phyloP scores from a whole-genome alignment of 2,329 filamentous ascomycete species.

The Sarocladium kiliense region DNA sequence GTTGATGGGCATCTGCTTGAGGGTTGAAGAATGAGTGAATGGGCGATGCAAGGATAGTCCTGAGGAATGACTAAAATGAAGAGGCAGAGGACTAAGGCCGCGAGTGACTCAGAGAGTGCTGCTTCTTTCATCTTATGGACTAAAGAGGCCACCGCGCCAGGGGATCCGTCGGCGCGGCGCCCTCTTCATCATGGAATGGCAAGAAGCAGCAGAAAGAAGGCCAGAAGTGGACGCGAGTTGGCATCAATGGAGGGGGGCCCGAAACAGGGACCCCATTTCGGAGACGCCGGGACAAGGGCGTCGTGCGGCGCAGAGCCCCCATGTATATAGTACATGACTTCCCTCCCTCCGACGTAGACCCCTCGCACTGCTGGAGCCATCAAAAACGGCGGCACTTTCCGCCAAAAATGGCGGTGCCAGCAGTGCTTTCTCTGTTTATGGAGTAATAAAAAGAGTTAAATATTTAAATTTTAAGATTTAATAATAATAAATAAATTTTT shows the following conservation, averaged over 20 bases:
- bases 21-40: neutral
- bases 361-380: conserved; percentile 1
- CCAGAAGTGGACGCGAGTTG: conserved; percentile 1
- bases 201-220: conserved; percentile 1
- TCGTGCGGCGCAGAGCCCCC: neutral
- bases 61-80: conserved; percentile 1
- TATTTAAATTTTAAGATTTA: conserved; percentile 7
- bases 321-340: conserved; percentile 4
- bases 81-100: conserved; percentile 4
- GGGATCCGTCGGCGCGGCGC: neutral
- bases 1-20: neutral
- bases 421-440: conserved; percentile 13
- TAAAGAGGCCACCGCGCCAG: neutral
- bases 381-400: conserved; percentile 13
- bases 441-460: conserved; percentile 2
- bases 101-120: neutral
- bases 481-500: neutral
- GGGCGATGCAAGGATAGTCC: neutral
- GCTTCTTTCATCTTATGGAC: conserved; percentile 1
- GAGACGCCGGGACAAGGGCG: neutral
- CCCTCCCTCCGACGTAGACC: neutral
- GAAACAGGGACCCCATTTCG: neutral
- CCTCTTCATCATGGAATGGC: neutral
- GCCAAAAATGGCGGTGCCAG: conserved; percentile 11
- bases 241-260: neutral